Conservation (phyloP, 164 flowering plant genomes). For the Vitis amurensis region DNA sequence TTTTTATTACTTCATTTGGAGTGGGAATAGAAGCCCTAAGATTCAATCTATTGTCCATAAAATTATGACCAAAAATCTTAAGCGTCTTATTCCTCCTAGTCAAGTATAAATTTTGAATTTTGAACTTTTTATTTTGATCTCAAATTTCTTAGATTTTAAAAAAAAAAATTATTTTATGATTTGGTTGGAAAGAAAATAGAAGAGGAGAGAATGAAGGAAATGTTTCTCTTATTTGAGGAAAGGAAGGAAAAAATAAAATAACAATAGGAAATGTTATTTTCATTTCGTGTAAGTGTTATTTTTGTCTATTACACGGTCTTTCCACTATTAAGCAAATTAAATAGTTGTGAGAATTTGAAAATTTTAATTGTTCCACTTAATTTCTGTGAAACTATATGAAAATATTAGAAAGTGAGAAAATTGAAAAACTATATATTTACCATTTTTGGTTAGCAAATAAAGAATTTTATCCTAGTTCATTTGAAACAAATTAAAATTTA, state of each 20-base stretch:
- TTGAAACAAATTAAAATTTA: no score
- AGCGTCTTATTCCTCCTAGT: constrained; percentile 57
- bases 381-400: no score
- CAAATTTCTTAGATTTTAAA: no score
- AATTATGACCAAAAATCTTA: constrained; percentile 83
- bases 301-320: neutral
- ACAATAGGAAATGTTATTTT: no score
- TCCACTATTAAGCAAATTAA: no score
- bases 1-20: constrained; percentile 49
- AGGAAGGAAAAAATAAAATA: neutral
- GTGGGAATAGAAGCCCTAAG: constrained; percentile 58
- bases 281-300: neutral
- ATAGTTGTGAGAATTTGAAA: no score
- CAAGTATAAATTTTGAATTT: constrained; percentile 45
- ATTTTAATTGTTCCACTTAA: no score
- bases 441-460: no score
- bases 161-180: neutral
- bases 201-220: no score
- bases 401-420: no score
- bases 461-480: no score
- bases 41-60: constrained; percentile 41
- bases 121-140: neutral
- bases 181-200: neutral
- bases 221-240: neutral
- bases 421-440: no score